Evolutionary conservation across 1,139 yeast species (phyloP).

Genomic region (Yamadazyma diospyri): DNA sequence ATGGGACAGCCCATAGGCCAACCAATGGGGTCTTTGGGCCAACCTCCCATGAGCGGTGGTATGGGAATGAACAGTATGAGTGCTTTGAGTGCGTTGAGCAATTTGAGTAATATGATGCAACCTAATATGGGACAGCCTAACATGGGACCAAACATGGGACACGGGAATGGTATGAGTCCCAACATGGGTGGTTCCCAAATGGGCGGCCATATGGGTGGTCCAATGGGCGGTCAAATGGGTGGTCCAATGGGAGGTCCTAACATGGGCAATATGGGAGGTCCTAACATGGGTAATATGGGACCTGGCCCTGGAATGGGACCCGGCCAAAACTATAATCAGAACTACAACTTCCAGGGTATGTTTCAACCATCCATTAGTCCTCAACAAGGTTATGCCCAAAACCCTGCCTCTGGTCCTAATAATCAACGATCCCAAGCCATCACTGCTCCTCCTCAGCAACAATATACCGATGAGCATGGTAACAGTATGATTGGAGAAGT

Average conservation of each 20-base stretch:
- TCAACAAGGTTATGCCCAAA: constrained; percentile 9
- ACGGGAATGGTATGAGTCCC: background rate
- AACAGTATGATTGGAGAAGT: constrained; percentile 45
- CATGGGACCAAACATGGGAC: background rate
- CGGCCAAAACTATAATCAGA: constrained; percentile 6
- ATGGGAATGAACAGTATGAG: constrained; percentile 9
- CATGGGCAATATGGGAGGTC: constrained; percentile 2
- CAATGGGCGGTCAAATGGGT: constrained; percentile 2
- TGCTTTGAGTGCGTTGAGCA: constrained; percentile 16
- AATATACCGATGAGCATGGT: constrained; percentile 46
- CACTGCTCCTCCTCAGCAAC: constrained; percentile 27
- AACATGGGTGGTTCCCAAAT: no score
- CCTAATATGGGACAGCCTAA: constrained; percentile 10
- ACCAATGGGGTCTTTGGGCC: constrained; percentile 3
- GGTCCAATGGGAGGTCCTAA: constrained; percentile 3
- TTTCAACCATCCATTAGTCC: constrained; percentile 42
- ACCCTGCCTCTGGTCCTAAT: constrained; percentile 16
- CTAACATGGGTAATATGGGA: constrained; percentile 3
- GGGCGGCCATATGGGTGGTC: constrained; percentile 1
- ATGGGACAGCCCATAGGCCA: constrained; percentile 3
- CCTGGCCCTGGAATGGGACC: background rate
- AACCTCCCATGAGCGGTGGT: constrained; percentile 1
- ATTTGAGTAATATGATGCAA: constrained; percentile 16
- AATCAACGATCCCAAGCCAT: constrained; percentile 25
- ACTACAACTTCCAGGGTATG: constrained; percentile 40